Base-by-base conservation (phyloP, 1,284 basidiomycete genomes). In the Marasmius oreades region DNA sequence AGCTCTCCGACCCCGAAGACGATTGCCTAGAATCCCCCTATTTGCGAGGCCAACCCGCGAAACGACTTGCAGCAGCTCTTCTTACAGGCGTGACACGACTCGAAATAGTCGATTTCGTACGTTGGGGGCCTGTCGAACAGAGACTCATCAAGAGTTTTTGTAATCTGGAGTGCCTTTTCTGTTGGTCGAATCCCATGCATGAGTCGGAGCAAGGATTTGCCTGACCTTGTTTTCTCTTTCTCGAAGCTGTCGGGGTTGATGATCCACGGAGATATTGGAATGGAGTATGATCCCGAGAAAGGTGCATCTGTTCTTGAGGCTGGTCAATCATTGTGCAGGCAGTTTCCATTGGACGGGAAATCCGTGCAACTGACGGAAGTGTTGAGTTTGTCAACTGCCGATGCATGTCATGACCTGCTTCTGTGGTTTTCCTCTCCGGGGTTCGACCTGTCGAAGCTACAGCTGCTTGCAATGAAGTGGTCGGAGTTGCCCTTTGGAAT, bases 61-160 rank as follows among this genome's bases (percentile, higher is more conserved):
- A 50, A 26, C 31, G 12, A 4, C 47, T 50, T 26, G 12, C 18
- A 31, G 10, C 47, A 14, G 18, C 14, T 4, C 28, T n/a, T n/a
- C n/a, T 26, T 7, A 31, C 26, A 31, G 14, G 26, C 18, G 11
- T 50, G 14, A 50, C 8, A n/a, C 24, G 3, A 26, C 23, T 50
- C n/a, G 47, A 50, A 33, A 14, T 50, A 26, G 10, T 5, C 18
- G 16, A 33, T 11, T 50, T 50, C 16, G 33, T 16, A n/a, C 47
- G 47, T 26, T 50, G 47, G 47, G 47, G 47, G 5, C 47, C 23
- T 1, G 47, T 50, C 7, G 47, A 50, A 33, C 47, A 50, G 47
- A 11, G 47, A 26, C 26, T 50, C 20, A 16, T 50, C 28, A 50
- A 33, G 26, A 20, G 47, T 18, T 20, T 50, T 28, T 26, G 31